Evolutionary conservation across 306 rosid species (phyloP), one percentile per base, ranked within the genome.

Genomic region (Trifolium repens): DNA sequence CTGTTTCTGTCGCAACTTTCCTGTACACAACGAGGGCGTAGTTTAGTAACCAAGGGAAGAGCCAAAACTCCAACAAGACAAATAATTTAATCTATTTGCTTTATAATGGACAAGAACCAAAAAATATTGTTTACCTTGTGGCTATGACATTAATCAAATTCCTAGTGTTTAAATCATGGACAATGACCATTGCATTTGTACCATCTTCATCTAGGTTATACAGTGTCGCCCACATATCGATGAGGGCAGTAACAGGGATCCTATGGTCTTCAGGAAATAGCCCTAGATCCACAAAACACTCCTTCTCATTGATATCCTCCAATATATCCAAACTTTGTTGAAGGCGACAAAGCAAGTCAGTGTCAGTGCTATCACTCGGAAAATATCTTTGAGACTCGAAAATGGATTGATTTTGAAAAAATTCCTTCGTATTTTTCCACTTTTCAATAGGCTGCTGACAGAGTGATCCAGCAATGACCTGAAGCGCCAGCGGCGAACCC

Each of bases 241-340:
- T 59, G 27, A 93, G 84, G 42, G 76, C 77, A 60, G 87, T 19
- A 49, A 76, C 93, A 60, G 87, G 87, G 35, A 93, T 86, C 70
- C 81, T 82, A 61, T 78, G 89, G 67, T 85, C 90, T 74, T 86
- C 93, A 0, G 91, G 96, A 73, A 90, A 91, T 22, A 88, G 83
- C 30, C 90, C 90, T 0, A 93, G 79, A 80, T 93, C 98, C 76
- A 84, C 24, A 86, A 93, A 93, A 73, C 87, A 85, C 65, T 85
- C 87, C 79, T 75, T 81, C 75, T 69, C 69, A 0, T 80, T 84
- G 61, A 78, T 69, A 19, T 82, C 54, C 49, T 83, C 88, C 79
- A 83, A 70, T 5, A 71, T 78, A 67, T 90, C 89, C 63, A 92
- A 64, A 77, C 85, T 86, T 46, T 82, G 84, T 75, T 87, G 76